Conservation (phyloP, 169 alveolate genomes). For the Plasmodium cynomolgi region DNA sequence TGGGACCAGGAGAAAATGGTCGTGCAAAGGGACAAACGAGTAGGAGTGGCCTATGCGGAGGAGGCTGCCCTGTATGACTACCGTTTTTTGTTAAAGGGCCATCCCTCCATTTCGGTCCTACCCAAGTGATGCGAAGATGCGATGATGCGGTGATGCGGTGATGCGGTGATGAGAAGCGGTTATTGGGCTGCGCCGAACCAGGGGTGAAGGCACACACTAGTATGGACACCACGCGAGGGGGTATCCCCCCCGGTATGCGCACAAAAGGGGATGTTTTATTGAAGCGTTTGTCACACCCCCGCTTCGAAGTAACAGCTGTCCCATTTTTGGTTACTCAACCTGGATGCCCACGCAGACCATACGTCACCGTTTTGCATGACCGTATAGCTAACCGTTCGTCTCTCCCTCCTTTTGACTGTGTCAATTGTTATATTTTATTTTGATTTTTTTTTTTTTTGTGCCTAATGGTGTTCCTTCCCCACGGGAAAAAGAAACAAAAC, state of each 20-base stretch:
- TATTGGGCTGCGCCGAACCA: not conserved
- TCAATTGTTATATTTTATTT: not conserved
- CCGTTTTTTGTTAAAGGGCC: constrained; percentile 46
- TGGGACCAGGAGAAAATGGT: constrained; percentile 11
- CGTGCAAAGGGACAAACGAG: constrained; percentile 44
- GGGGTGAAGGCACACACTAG: not conserved
- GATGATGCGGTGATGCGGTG: not conserved
- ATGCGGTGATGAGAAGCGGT: not conserved
- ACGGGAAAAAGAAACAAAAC: not conserved
- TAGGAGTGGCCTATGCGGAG: constrained; percentile 49
- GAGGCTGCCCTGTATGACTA: constrained; percentile 68
- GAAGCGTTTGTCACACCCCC: not conserved
- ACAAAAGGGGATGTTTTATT: not conserved
- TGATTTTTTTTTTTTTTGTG: not conserved
- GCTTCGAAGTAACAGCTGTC: not conserved
- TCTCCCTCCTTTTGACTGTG: not conserved
- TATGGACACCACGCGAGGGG: not conserved
- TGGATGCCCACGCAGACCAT: not conserved
- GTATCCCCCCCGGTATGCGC: not conserved
- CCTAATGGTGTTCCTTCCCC: not conserved
- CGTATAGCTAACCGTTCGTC: not conserved
- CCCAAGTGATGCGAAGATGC: constrained; percentile 7
- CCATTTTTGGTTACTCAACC: not conserved
- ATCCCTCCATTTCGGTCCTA: constrained; percentile 47
- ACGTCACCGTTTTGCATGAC: not conserved